Evolutionary conservation across 2,329 filamentous ascomycete genomes (phyloP).

Genomic region (Stagonosporopsis chrysanthemi): DNA sequence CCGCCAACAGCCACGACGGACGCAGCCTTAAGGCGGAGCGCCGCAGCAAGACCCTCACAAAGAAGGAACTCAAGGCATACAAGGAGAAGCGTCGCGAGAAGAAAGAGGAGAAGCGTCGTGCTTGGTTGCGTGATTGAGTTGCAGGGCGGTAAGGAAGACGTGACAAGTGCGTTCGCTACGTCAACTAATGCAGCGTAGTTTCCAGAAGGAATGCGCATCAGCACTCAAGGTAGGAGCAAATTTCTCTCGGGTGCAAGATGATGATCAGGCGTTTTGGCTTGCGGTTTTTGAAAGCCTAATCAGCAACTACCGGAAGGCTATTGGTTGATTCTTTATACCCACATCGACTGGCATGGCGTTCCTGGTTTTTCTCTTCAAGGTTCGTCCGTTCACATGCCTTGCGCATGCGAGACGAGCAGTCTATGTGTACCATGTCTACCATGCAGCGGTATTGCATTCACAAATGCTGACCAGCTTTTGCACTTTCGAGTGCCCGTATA

Average conservation of each 20-base stretch:
- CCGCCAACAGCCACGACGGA: slow-evolving; percentile 89
- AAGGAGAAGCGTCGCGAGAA: slow-evolving; percentile 87
- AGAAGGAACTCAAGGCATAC: slow-evolving; percentile 87
- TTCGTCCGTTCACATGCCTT: neutral
- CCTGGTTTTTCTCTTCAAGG: neutral
- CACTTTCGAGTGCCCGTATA: neutral
- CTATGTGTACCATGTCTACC: slow-evolving; percentile 12
- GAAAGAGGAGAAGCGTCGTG: slow-evolving; percentile 93
- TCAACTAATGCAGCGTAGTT: slow-evolving; percentile 41
- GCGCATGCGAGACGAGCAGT: slow-evolving; percentile 8
- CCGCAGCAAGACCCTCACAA: slow-evolving; percentile 80
- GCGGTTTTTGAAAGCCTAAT: slow-evolving; percentile 4
- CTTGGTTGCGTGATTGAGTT: slow-evolving; percentile 83
- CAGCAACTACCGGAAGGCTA: slow-evolving; percentile 7
- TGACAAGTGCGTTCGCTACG: slow-evolving; percentile 26
- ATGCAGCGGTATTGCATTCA: neutral
- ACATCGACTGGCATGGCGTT: slow-evolving; percentile 4
- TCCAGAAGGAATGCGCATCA: slow-evolving; percentile 5
- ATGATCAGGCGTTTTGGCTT: neutral
- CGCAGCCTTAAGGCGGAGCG: slow-evolving; percentile 91
- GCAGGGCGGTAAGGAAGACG: slow-evolving; percentile 41
- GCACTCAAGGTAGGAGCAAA: slow-evolving; percentile 29
- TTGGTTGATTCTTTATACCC: slow-evolving; percentile 13
- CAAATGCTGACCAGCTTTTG: neutral
- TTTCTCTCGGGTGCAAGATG: neutral